A percentile compares a stretch with the other conserved stretches of the same genome.
Evolutionary conservation across 305 asterid species (phyloP).

Genomic region (Stenogyne calaminthoides): DNA sequence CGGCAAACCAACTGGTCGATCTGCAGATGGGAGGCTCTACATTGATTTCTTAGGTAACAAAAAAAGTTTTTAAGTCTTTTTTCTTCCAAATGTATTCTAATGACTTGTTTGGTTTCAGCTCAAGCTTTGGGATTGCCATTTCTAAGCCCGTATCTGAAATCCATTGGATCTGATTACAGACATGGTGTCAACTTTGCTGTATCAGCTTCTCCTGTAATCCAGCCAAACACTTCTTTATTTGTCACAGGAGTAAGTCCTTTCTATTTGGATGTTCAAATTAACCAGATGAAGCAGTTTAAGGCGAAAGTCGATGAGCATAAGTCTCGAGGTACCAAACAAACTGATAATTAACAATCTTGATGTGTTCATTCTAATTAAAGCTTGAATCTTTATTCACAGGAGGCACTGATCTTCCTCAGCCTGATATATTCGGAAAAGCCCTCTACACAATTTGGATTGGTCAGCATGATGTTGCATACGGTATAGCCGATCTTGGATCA

Average conservation of each 20-base stretch:
- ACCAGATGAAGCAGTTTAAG: constrained; percentile 45
- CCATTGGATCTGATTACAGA: constrained; percentile 45
- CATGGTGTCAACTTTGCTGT: constrained; percentile 51
- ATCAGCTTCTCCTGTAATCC: constrained; percentile 37
- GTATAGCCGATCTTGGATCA: constrained; percentile 25
- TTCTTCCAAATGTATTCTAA: background rate
- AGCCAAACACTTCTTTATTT: constrained; percentile 33
- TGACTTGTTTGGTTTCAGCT: constrained; percentile 30
- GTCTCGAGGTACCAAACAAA: constrained; percentile 25
- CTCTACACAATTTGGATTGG: constrained; percentile 46
- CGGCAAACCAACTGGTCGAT: constrained; percentile 46
- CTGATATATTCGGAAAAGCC: constrained; percentile 40
- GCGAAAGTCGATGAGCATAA: constrained; percentile 32
- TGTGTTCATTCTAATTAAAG: background rate
- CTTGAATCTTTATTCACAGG: constrained; percentile 17
- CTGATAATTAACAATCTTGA: background rate
- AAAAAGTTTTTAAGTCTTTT: background rate
- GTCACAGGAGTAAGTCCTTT: constrained; percentile 40
- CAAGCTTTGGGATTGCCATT: constrained; percentile 45
- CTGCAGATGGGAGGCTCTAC: constrained; percentile 50
- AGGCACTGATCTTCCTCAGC: constrained; percentile 34
- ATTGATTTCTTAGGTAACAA: constrained; percentile 52
- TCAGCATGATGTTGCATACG: constrained; percentile 39
- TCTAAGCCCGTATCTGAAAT: constrained; percentile 16
- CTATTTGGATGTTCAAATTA: constrained; percentile 43